Conservation (phyloP, 352 stramenopile genomes). For the Discostella stelligera region DNA sequence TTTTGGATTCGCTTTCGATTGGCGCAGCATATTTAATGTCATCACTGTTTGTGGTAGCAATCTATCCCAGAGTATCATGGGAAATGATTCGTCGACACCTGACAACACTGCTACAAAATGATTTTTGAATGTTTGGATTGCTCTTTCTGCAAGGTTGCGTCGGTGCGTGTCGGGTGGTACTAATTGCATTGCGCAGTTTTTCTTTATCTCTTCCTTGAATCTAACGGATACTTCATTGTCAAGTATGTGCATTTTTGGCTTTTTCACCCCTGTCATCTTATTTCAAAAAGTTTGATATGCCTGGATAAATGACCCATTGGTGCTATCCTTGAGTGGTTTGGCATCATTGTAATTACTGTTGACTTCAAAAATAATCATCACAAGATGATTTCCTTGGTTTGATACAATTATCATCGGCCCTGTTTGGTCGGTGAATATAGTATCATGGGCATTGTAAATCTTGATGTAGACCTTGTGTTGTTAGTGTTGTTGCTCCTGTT, state of each 20-base stretch:
- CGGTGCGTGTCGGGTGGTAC: slow-evolving; percentile 45
- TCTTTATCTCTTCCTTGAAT: slow-evolving; percentile 36
- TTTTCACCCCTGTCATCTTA: slow-evolving; percentile 8
- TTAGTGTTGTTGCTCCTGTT: slow-evolving; percentile 5
- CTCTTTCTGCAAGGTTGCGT: slow-evolving; percentile 53
- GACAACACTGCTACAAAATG: slow-evolving; percentile 58
- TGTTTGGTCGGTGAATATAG: slow-evolving; percentile 53
- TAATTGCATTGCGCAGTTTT: slow-evolving; percentile 31
- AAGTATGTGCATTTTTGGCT: slow-evolving; percentile 37
- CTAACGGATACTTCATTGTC: slow-evolving; percentile 39
- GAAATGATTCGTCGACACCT: slow-evolving; percentile 41
- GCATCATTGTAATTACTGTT: slow-evolving; percentile 59
- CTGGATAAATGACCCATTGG: no score
- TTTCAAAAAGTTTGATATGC: slow-evolving; percentile 32
- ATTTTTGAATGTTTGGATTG: slow-evolving; percentile 63
- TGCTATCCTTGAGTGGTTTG: slow-evolving; percentile 41
- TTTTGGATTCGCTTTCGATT: slow-evolving; percentile 40
- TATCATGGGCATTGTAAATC: slow-evolving; percentile 19
- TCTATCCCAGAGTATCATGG: slow-evolving; percentile 43
- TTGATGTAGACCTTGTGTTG: slow-evolving; percentile 28
- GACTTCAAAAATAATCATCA: slow-evolving; percentile 61
- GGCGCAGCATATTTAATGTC: slow-evolving; percentile 51
- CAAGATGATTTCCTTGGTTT: slow-evolving; percentile 48
- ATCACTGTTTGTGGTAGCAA: slow-evolving; percentile 51
- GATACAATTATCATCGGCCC: slow-evolving; percentile 45